These are phyloP conservation scores for Hymenoscyphus albidus DNA, from an alignment of 2,329 filamentous ascomycete species.

Conservation along the genomic window DNA sequence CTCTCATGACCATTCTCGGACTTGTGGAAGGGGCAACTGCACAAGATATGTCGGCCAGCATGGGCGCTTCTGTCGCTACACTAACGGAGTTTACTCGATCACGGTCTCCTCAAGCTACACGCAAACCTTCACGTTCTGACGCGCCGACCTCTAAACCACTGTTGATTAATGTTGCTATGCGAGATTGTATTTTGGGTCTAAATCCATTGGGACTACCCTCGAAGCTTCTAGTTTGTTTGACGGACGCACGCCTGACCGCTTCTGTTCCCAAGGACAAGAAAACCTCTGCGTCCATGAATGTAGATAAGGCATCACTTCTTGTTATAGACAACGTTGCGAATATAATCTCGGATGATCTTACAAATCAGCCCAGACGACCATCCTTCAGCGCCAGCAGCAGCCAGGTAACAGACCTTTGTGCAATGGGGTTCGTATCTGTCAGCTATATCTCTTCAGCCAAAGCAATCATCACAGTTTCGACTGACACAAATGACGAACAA, in stretches of 20 bases:
- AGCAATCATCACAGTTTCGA: constrained; percentile 55
- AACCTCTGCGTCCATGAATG: constrained; percentile 59
- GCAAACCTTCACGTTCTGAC: constrained; percentile 10
- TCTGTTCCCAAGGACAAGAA: constrained; percentile 62
- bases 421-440: constrained; percentile 77
- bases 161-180: constrained; percentile 69
- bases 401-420: constrained; percentile 55
- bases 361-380: constrained; percentile 21
- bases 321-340: constrained; percentile 71
- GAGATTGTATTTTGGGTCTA: constrained; percentile 78
- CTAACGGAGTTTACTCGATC: constrained; percentile 62
- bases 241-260: constrained; percentile 70
- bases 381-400: constrained; percentile 36
- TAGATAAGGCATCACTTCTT: constrained; percentile 79
- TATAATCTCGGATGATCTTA: constrained; percentile 26
- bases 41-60: constrained; percentile 69
- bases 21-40: constrained; percentile 63
- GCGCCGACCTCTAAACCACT: constrained; percentile 49
- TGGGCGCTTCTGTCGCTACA: constrained; percentile 77
- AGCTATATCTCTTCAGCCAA: constrained; percentile 83
- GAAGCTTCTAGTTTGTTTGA: constrained; percentile 74
- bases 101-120: constrained; percentile 25
- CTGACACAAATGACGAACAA: constrained; percentile 55
- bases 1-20: constrained; percentile 73
- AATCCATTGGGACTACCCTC: constrained; percentile 74